phyloP scores from a whole-genome alignment of 2,329 filamentous ascomycete species.

The Leptographium lundbergii region DNA sequence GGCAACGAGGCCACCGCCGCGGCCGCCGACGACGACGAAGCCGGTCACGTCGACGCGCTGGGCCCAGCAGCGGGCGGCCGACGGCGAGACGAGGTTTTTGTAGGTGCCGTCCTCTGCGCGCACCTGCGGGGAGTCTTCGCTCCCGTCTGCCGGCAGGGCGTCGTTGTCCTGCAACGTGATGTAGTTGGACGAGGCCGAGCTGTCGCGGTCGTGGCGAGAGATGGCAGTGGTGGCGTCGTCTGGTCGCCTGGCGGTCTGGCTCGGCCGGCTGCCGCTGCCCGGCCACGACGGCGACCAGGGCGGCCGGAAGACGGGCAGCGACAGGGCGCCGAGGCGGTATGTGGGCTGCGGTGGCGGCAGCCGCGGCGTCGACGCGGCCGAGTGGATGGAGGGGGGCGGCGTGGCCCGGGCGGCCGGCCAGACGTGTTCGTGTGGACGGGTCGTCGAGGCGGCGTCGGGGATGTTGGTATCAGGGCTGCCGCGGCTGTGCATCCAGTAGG shows the following conservation, averaged over 20 bases:
- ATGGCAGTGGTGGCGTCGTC: not conserved
- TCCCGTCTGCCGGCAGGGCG: not conserved
- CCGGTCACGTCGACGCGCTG: slow-evolving; percentile 48
- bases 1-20: slow-evolving; percentile 17
- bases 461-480: not conserved
- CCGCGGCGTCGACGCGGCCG: not conserved
- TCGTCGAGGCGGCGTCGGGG: not conserved
- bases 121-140: too few relatives aligned
- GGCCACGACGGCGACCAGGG: not conserved
- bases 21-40: slow-evolving; percentile 43
- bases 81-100: not conserved
- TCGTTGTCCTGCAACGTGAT: slow-evolving; percentile 54
- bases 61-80: slow-evolving; percentile 46
- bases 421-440: too few relatives aligned
- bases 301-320: not conserved
- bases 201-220: slow-evolving; percentile 5
- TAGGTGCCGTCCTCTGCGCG: not conserved
- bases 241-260: not conserved
- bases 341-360: not conserved
- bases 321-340: not conserved
- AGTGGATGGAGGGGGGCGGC: not conserved
- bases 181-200: slow-evolving; percentile 3
- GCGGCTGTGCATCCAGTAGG: slow-evolving; percentile 12
- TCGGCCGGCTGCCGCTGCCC: not conserved
- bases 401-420: not conserved